Conservation (phyloP, 257 asterid species). For the Jacaranda mimosifolia region DNA sequence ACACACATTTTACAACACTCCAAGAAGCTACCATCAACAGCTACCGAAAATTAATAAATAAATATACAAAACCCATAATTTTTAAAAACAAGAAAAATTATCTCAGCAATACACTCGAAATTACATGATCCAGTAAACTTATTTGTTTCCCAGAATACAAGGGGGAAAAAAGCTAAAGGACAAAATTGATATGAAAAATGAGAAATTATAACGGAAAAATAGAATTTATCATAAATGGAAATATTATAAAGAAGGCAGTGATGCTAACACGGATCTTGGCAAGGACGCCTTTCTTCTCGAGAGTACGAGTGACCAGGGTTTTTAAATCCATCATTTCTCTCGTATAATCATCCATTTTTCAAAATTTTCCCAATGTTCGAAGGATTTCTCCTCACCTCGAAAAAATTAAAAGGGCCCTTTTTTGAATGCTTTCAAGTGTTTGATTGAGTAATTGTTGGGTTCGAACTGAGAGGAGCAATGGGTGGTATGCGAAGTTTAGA, state of each 20-base stretch:
- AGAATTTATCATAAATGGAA: background rate
- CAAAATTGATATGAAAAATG: background rate
- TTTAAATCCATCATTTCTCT: constrained; percentile 99
- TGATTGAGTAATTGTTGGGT: constrained; percentile 16
- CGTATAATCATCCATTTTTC: constrained; percentile 90
- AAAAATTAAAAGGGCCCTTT: background rate
- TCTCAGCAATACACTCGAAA: constrained; percentile 6
- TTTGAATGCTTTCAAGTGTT: constrained; percentile 13
- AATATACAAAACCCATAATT: background rate
- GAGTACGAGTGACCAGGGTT: constrained; percentile 95
- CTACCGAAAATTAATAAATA: background rate
- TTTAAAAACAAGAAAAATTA: background rate
- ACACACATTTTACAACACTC: background rate
- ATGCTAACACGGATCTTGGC: constrained; percentile 98
- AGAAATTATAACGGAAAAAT: constrained; percentile 18
- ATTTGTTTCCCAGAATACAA: background rate
- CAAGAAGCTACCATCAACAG: background rate
- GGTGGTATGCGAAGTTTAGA: background rate
- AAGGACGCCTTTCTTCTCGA: constrained; percentile 98
- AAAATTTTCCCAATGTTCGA: constrained; percentile 25
- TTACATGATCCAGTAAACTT: constrained; percentile 14
- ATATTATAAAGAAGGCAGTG: constrained; percentile 10
- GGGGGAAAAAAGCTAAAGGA: no score
- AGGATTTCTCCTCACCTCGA: constrained; percentile 38
- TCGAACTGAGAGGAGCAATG: constrained; percentile 24